These are phyloP conservation scores for Mycena citricolor DNA, from an alignment of 1,284 basidiomycete genomes.

Conservation along the genomic window DNA sequence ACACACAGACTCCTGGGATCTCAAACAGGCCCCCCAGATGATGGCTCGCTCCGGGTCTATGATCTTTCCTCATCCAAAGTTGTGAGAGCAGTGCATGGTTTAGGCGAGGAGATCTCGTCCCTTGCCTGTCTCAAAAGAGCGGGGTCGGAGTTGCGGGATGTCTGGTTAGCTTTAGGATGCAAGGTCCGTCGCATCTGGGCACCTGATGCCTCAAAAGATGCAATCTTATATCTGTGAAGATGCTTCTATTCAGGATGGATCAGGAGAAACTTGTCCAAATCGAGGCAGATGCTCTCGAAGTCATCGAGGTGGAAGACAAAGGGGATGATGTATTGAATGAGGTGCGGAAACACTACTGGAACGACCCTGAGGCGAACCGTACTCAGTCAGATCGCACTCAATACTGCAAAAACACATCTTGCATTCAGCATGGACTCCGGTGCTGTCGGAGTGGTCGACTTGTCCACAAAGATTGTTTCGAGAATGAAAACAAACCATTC, in stretches of 20 bases:
- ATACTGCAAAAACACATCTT: conserved; percentile 52
- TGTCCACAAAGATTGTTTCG: conserved; percentile 44
- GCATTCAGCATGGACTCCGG: conserved; percentile 73
- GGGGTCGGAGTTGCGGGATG: conserved; percentile 40
- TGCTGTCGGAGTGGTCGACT: conserved; percentile 60
- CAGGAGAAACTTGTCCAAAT: conserved; percentile 48
- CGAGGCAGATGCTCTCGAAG: conserved; percentile 44
- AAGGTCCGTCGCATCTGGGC: conserved; percentile 41
- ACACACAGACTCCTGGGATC: too few relatives aligned
- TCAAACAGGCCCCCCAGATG: conserved; percentile 43
- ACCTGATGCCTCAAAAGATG: conserved; percentile 13
- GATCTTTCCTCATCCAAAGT: conserved; percentile 58
- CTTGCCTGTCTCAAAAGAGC: conserved; percentile 45
- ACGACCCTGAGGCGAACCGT: conserved; percentile 28
- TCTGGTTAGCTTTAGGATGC: conserved; percentile 64
- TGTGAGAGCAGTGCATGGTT: conserved; percentile 57
- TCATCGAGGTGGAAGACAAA: conserved; percentile 46
- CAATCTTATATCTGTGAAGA: conserved; percentile 34
- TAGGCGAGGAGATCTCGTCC: conserved; percentile 61
- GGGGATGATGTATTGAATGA: conserved; percentile 68
- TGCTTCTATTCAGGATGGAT: conserved; percentile 41
- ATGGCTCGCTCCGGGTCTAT: conserved; percentile 71
- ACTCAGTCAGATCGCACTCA: conserved; percentile 60
- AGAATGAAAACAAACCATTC: conserved; percentile 63
- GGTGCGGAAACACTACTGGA: conserved; percentile 39